Percentiles rank a stretch among this genome's conserved stretches.
phyloP scores from a whole-genome alignment of 768 basidiomycete genomes.

The Mycena polygramma region DNA sequence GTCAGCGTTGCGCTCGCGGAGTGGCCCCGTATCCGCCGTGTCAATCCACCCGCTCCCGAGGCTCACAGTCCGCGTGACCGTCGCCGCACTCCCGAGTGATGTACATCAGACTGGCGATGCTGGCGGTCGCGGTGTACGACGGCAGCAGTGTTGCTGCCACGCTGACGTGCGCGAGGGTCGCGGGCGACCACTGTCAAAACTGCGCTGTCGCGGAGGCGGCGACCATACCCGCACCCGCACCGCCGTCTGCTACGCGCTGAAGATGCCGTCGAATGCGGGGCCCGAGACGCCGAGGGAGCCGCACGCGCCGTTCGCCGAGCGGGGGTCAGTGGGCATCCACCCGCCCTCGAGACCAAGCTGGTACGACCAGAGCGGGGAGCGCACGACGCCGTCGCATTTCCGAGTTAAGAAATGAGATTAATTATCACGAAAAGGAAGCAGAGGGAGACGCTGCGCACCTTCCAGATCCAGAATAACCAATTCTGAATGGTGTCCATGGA shows the following conservation, averaged over 20 bases:
- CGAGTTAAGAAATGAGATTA: not conserved
- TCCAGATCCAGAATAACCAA: constrained; percentile 86
- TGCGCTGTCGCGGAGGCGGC: constrained; percentile 44
- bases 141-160: constrained; percentile 7
- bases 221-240: constrained; percentile 47
- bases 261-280: constrained; percentile 53
- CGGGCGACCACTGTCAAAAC: constrained; percentile 52
- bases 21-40: constrained; percentile 55
- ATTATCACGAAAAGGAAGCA: not conserved
- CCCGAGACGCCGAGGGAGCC: constrained; percentile 53
- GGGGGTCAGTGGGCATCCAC: constrained; percentile 54
- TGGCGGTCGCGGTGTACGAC: constrained; percentile 22
- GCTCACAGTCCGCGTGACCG: constrained; percentile 49
- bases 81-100: not conserved
- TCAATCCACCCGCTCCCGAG: constrained; percentile 68
- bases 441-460: constrained; percentile 63
- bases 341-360: constrained; percentile 67
- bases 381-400: constrained; percentile 42
- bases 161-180: constrained; percentile 40
- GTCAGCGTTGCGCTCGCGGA: no score
- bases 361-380: constrained; percentile 75
- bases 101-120: not conserved
- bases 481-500: constrained; percentile 75
- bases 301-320: constrained; percentile 66
- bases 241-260: constrained; percentile 68